These are phyloP conservation scores for Yarrowia osloensis DNA, from an alignment of 805 yeast species.

Conservation along the genomic window DNA sequence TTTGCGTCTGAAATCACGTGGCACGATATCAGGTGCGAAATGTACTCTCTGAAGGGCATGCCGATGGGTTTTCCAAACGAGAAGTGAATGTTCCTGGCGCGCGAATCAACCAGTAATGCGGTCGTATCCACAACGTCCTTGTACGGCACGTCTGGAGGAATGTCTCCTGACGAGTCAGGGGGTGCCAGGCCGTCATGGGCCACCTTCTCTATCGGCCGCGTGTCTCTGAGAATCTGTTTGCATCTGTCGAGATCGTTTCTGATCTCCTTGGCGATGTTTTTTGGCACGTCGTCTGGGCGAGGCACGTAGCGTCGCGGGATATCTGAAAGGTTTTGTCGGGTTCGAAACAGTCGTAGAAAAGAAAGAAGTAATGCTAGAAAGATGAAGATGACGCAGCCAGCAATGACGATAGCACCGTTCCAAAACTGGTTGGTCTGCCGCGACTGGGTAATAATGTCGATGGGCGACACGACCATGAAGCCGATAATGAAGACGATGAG, in stretches of 20 bases:
- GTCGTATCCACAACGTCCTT: conserved; percentile 38
- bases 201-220: conserved; percentile 49
- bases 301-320: conserved; percentile 82
- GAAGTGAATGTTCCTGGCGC: conserved; percentile 43
- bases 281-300: conserved; percentile 59
- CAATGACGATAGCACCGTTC: conserved; percentile 70
- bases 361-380: conserved; percentile 68
- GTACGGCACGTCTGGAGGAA: conserved; percentile 38
- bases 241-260: conserved; percentile 48
- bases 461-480: conserved; percentile 69
- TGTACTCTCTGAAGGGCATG: conserved; percentile 48
- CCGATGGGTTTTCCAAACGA: conserved; percentile 45
- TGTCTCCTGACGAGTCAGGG: conserved; percentile 30
- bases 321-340: conserved; percentile 62
- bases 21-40: conserved; percentile 47
- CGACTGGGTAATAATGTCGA: conserved; percentile 71
- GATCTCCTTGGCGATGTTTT: conserved; percentile 48
- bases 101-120: conserved; percentile 41
- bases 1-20: conserved; percentile 36
- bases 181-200: conserved; percentile 31
- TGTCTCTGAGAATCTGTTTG: conserved; percentile 45
- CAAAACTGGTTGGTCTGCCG: conserved; percentile 66
- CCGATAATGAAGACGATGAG: conserved; percentile 48
- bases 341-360: conserved; percentile 58
- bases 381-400: conserved; percentile 20